Evolutionary conservation across 2,329 filamentous ascomycete species (phyloP), one percentile per base, ranked within the genome.

Genomic region (Xylariaceae sp.): DNA sequence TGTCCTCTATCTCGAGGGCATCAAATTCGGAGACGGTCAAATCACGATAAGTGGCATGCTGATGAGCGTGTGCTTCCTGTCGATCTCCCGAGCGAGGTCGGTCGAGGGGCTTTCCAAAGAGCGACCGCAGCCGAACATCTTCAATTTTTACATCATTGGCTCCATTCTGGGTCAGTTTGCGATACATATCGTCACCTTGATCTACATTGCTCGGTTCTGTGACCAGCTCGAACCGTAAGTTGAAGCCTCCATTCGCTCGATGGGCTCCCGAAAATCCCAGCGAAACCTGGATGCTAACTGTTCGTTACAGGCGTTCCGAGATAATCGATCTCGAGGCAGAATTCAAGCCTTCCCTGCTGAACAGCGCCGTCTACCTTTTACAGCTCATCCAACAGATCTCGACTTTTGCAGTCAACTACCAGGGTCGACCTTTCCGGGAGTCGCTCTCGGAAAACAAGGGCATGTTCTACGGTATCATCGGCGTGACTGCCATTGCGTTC

Each of bases 41-140:
- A 94, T 97, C 62, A 99, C 94, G 15, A 97, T 99, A 66, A 96
- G 91, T 64, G 94, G 94, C 64, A 97, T 99, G 89, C 86, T 99
- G 71, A 97, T 99, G 94, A 96, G 92, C 65, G 94, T 99, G 47
- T 99, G 94, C 76, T 99, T 99, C 81, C 76, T 99, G 66, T 96
- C 92, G 57, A 96, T 99, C 67, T 97, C 94, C n/a, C 87, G 94
- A 56, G 94, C 94, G 37, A 94, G 91, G 77, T 89, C 94, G 29
- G 94, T 99, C 49, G 94, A 99, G 74, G 87, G 88, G 34, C 79
- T 99, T 21, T 96, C 92, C 59, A 96, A 96, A 75, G 94, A 99
- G 73, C 88, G 94, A 37, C 94, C 94, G 0, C 94, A 99, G 74
- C 92, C 92, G 51, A 96, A 97, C 73, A 99, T 99, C 69, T 97